phyloP scores from a whole-genome alignment of 495 filamentous ascomycete species.

The Podospora comata region DNA sequence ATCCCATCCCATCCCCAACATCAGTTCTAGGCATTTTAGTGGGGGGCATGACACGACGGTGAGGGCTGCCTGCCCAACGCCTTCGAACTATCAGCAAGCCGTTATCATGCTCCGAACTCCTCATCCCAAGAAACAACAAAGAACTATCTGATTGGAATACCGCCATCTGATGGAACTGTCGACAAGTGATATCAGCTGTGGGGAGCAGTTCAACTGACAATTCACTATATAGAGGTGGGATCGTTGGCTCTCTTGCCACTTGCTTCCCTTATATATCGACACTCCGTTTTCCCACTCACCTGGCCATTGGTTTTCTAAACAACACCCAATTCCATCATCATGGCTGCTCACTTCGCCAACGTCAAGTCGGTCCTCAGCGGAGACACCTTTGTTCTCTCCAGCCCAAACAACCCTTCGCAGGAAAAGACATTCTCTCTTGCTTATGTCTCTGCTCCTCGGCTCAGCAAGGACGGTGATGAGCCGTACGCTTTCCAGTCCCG shows the following conservation, averaged over 20 bases:
- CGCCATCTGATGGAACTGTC: neutral
- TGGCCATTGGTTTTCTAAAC: neutral
- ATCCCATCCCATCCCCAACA: neutral
- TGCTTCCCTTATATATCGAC: neutral
- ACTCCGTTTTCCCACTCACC: neutral
- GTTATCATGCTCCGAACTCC: neutral
- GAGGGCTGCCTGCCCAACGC: neutral
- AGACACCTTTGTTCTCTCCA: conserved; percentile 79
- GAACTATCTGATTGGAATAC: neutral
- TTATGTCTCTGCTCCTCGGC: conserved; percentile 81
- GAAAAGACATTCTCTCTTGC: conserved; percentile 87
- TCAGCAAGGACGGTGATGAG: conserved; percentile 89
- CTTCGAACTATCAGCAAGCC: neutral
- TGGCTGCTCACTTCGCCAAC: conserved; percentile 58
- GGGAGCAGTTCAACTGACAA: neutral
- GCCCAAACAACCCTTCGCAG: conserved; percentile 65
- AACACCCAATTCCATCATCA: conserved; percentile 17
- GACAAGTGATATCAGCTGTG: neutral
- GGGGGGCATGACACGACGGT: neutral
- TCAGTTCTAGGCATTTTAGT: neutral
- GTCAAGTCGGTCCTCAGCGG: conserved; percentile 93
- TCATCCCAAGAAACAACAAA: neutral
- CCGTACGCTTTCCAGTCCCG: conserved; percentile 88
- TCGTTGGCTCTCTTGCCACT: neutral
- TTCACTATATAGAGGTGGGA: neutral